A percentile compares a stretch with the other conserved stretches of the same genome.
Conservation (phyloP, 1,139 yeast genomes). For the Candida tropicalis region DNA sequence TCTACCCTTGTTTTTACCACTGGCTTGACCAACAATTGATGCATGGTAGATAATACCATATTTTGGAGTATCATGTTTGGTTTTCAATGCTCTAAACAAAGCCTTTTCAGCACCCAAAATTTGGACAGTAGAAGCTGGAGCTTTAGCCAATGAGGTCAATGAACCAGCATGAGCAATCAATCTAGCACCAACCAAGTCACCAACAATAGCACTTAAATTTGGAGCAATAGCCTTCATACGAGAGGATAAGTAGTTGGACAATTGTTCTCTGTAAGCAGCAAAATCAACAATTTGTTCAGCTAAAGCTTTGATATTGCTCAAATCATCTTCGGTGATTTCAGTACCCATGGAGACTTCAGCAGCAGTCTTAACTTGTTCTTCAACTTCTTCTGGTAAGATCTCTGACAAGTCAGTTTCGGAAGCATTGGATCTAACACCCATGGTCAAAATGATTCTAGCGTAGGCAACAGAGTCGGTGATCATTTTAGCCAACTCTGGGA, state of each 20-base stretch:
- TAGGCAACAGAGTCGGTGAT: slow-evolving; percentile 94
- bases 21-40: slow-evolving; percentile 95
- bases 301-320: slow-evolving; percentile 85
- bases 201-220: slow-evolving; percentile 92
- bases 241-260: slow-evolving; percentile 85
- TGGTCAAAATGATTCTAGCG: slow-evolving; percentile 86
- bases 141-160: slow-evolving; percentile 91
- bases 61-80: slow-evolving; percentile 98
- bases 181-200: slow-evolving; percentile 98
- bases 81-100: slow-evolving; percentile 94
- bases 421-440: slow-evolving; percentile 95
- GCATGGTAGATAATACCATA: slow-evolving; percentile 98
- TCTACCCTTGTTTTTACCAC: slow-evolving; percentile 97
- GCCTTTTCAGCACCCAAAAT: slow-evolving; percentile 99
- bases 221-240: slow-evolving; percentile 99
- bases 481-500: slow-evolving; percentile 97
- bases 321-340: slow-evolving; percentile 92
- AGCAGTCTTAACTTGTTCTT: slow-evolving; percentile 77
- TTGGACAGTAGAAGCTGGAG: slow-evolving; percentile 98
- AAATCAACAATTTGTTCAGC: slow-evolving; percentile 94
- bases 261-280: slow-evolving; percentile 88
- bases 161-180: slow-evolving; percentile 98
- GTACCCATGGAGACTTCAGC: slow-evolving; percentile 99
- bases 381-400: slow-evolving; percentile 89
- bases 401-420: slow-evolving; percentile 87